Percentiles rank a stretch among this genome's conserved stretches.
phyloP scores from a whole-genome alignment of 148 eudicot genomes.

The Rhododendron henanense region DNA sequence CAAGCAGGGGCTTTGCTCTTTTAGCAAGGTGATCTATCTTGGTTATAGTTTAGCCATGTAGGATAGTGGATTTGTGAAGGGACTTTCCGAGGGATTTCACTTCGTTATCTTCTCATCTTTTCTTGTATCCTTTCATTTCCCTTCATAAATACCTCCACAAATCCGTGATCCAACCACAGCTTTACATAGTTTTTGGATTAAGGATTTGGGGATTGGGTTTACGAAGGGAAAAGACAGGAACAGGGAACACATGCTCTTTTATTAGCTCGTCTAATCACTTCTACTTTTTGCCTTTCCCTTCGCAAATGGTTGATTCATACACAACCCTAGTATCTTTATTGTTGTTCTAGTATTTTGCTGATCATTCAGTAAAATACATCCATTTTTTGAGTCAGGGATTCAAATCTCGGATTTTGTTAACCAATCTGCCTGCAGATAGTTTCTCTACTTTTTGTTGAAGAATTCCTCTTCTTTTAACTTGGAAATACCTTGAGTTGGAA shows the following conservation, averaged over 20 bases:
- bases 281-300: not conserved
- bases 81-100: not conserved
- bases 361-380: not conserved
- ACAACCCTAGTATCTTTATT: not conserved
- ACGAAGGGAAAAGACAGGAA: not conserved
- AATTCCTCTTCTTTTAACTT: not conserved
- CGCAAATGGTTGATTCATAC: not conserved
- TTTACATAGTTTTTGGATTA: not conserved
- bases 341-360: not conserved
- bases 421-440: not conserved
- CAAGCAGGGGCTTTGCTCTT: conserved; percentile 60
- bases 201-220: not conserved
- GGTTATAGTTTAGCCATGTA: not conserved
- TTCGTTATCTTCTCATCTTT: not conserved
- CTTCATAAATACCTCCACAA: not conserved
- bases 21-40: conserved; percentile 68
- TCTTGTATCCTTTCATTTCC: not conserved
- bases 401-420: not conserved
- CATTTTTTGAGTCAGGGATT: not conserved
- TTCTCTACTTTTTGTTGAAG: not conserved
- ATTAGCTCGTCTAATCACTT: not conserved
- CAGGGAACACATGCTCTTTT: not conserved
- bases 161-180: not conserved
- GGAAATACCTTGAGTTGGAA: not conserved
- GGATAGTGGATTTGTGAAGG: not conserved